Base-by-base conservation (phyloP, 2,329 filamentous ascomycete genomes). In the Diaporthe citriasiana region DNA sequence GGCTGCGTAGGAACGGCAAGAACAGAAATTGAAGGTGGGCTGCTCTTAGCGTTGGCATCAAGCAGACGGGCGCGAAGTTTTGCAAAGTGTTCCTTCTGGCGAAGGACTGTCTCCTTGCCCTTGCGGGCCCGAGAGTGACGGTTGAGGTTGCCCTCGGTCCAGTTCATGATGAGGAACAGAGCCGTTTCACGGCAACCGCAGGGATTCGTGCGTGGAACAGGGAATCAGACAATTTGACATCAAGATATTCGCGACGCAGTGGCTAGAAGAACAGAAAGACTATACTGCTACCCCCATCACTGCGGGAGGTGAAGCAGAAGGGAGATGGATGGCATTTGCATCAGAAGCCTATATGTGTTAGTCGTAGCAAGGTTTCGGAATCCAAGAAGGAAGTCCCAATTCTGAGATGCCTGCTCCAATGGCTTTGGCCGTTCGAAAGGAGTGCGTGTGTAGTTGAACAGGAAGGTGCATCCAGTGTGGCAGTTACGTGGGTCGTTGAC, bases 1-100 rank as follows among this genome's bases (percentile, higher is more conserved):
- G 76, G 74, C 45, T 9, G 72, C 40, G 72, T 74, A 38, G 72
- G 65, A 42, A 72, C 57, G 27, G 55, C 75, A 38, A 51, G 70
- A 30, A 82, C 80, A n/a, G 81, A 81, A 70, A 82, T 80, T 0
- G 79, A 76, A n/a, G 79, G 74, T 12, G 84, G 82, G 22, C 78
- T 81, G 9, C 79, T 80, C 50, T 80, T 82, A 53, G 77, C 72
- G 10, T 76, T 73, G 2, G 77, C 78, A 71, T 74, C 81, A 35
- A 78, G 77, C 7, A 81, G 70, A 45, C 79, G 82, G 30, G 81
- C 81, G 55, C 84, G 83, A 47, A 82, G 83, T 73, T 83, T 85
- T 55, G 86, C 86, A 74, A 88, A 87, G 76, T 88, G 84, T 65
- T 86, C 82, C 76, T 84, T 87, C 75, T 87, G 86, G n/a, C 81